Conservation (phyloP, 1,284 basidiomycete species). For the Vanrija pseudolonga region DNA sequence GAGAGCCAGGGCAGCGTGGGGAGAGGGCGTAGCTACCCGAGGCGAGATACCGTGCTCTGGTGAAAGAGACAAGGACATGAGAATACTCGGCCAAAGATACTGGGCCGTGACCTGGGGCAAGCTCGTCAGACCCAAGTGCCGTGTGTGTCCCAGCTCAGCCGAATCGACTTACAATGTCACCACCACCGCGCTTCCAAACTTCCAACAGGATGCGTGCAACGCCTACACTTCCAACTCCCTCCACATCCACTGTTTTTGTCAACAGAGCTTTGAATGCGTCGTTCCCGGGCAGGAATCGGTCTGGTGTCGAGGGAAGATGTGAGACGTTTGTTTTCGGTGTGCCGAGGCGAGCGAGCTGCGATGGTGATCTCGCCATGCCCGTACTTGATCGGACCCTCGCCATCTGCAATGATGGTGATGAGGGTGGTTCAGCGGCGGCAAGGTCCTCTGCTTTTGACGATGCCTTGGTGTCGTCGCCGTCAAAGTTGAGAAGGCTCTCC, state of each 20-base stretch:
- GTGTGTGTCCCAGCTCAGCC: not conserved
- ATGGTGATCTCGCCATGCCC: too few relatives aligned
- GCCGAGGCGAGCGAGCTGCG: too few relatives aligned
- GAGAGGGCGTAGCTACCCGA: slow-evolving; percentile 17
- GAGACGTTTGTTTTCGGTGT: too few relatives aligned
- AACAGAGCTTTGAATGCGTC: slow-evolving; percentile 30
- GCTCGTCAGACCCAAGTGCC: not conserved
- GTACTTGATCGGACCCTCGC: too few relatives aligned
- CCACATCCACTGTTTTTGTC: slow-evolving; percentile 36
- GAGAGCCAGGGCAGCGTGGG: slow-evolving; percentile 31
- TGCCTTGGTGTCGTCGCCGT: slow-evolving; percentile 1
- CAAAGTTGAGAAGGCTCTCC: slow-evolving; percentile 32
- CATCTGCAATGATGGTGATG: not conserved
- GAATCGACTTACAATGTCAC: slow-evolving; percentile 29
- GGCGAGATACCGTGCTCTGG: slow-evolving; percentile 9
- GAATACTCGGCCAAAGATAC: slow-evolving; percentile 38
- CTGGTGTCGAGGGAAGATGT: too few relatives aligned
- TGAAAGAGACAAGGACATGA: slow-evolving; percentile 31
- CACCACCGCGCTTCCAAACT: slow-evolving; percentile 43
- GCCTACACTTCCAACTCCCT: slow-evolving; percentile 37
- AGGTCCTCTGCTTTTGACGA: too few relatives aligned
- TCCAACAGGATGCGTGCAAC: slow-evolving; percentile 36
- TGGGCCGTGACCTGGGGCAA: slow-evolving; percentile 31
- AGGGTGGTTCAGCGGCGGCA: not conserved
- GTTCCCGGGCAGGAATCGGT: not conserved